phyloP scores from a whole-genome alignment of 164 flowering plant genomes.

The Paratinospora sagittata region DNA sequence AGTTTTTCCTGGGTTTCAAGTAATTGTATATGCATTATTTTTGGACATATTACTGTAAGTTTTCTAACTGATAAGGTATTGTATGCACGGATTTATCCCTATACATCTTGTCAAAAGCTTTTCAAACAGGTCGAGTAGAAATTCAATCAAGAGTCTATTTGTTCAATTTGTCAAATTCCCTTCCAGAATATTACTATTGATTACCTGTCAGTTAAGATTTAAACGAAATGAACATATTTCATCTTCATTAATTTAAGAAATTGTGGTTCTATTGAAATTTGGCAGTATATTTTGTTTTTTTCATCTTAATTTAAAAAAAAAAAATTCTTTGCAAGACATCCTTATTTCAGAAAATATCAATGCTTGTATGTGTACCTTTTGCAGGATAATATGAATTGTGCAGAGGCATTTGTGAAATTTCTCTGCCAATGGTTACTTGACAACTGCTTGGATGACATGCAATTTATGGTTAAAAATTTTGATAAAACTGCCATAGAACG shows the following conservation, averaged over 20 bases:
- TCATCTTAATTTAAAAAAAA: neutral
- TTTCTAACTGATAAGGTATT: neutral
- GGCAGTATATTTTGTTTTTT: neutral
- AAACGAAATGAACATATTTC: neutral
- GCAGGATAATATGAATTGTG: slow-evolving; percentile 96
- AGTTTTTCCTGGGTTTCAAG: neutral
- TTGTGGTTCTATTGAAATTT: neutral
- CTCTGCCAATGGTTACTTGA: slow-evolving; percentile 85
- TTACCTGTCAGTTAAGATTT: neutral
- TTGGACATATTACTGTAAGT: neutral
- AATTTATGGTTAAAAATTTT: slow-evolving; percentile 69
- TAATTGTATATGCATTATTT: neutral
- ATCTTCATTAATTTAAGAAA: neutral
- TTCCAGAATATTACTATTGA: no score
- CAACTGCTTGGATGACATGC: slow-evolving; percentile 84
- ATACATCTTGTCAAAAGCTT: neutral
- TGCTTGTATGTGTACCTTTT: slow-evolving; percentile 7
- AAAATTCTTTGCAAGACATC: neutral
- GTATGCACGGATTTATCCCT: neutral
- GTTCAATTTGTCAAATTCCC: no score
- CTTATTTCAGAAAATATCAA: neutral
- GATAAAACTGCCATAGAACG: slow-evolving; percentile 72
- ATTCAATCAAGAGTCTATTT: no score
- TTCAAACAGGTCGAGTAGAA: neutral
- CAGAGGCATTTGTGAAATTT: slow-evolving; percentile 85